Evolutionary conservation across 2,329 filamentous ascomycete genomes (phyloP), one percentile per base, ranked within the genome.

Genomic region (Arthroderma sp.): DNA sequence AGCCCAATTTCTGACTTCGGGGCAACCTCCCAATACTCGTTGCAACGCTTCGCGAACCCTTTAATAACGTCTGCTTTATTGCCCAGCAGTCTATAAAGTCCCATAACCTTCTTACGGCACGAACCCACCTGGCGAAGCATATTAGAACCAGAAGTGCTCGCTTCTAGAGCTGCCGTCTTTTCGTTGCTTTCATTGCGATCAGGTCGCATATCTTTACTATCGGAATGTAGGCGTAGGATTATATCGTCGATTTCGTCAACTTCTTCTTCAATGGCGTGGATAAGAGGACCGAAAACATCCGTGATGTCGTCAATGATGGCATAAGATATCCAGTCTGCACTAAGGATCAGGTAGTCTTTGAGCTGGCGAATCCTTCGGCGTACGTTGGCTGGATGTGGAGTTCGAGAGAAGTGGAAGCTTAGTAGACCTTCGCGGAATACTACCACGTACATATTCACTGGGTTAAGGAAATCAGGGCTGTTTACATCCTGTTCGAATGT

Each of bases 11-110:
- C 93, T 35, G 87, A 93, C 61, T 91, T 82, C 9, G 93, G 93
- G 4, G 93, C 91, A 59, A 98, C 88, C 65, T 96, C 88, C 90
- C 91, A 98, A 63, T 94, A 87, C 76, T 98, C 91, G 68, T 96
- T 98, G 75, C 93, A 98, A 13, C 93, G 81, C 75, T 98, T 98
- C 4, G 93, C 93, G 67, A 98, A 98, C 0, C 93, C 93, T 74
- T 97, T 97, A 77, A 98, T 97, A 59, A 98, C 93, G 71, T 98
- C 93, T 54, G 93, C 93, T 74, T 98, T 98, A 73, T 95, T 97
- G 57, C 93, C 93, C 17, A 98, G 77, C 47, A 98, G 77, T 54
- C 93, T 82, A 69, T 96, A 97, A 51, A 98, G 77, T 37, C 87
- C 86, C 91, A 98, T 98, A 62, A 98, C 93, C 70, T 91, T 91